Conservation (phyloP, 1,284 basidiomycete genomes). For the Moesziomyces parantarcticus region DNA sequence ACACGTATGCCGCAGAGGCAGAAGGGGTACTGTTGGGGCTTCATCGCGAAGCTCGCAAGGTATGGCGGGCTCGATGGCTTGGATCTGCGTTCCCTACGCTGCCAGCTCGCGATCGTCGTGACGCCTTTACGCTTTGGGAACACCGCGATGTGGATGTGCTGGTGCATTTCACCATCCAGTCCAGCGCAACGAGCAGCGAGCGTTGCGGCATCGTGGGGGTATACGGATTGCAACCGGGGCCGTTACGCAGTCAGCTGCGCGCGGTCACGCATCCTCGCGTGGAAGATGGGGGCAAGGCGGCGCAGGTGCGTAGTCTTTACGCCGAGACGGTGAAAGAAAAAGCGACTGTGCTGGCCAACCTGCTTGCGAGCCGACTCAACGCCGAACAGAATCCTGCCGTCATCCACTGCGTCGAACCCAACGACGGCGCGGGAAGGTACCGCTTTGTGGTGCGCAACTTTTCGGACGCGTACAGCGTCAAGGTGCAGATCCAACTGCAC, state of each 20-base stretch:
- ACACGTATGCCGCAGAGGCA: neutral
- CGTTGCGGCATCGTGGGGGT: constrained; percentile 18
- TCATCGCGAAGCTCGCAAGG: constrained; percentile 19
- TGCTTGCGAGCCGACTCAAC: constrained; percentile 35
- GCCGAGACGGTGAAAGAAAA: constrained; percentile 51
- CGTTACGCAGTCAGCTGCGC: constrained; percentile 23
- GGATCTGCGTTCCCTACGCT: constrained; percentile 26
- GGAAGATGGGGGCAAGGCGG: neutral
- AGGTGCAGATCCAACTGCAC: constrained; percentile 2
- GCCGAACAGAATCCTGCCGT: constrained; percentile 26
- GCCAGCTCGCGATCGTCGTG: constrained; percentile 3
- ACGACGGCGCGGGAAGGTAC: neutral
- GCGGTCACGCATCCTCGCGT: constrained; percentile 21
- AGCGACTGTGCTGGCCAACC: constrained; percentile 31
- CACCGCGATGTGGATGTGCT: constrained; percentile 42
- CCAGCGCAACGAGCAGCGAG: neutral
- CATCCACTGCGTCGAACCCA: neutral
- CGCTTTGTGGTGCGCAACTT: constrained; percentile 21
- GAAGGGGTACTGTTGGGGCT: neutral
- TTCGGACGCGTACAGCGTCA: constrained; percentile 9
- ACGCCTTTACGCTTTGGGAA: constrained; percentile 41
- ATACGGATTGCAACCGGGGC: constrained; percentile 46
- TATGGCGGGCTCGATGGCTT: constrained; percentile 30
- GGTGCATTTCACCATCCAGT: constrained; percentile 19
- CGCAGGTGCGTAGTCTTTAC: constrained; percentile 50